A percentile compares a stretch with the other conserved stretches of the same genome.
phyloP scores from a whole-genome alignment of 805 yeast genomes.

The Spathaspora gorwiae region DNA sequence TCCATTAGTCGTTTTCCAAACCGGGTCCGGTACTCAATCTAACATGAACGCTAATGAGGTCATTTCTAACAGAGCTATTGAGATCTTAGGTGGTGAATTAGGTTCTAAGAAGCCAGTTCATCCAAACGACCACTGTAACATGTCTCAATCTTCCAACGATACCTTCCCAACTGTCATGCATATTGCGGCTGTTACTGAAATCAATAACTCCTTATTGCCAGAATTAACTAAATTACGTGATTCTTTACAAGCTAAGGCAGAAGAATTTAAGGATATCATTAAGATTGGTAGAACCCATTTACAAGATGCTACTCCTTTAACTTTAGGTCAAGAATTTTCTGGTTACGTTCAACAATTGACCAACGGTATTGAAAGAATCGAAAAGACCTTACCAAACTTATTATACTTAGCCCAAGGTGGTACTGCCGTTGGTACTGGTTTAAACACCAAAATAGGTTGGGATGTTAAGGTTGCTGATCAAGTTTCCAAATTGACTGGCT shows the following conservation, averaged over 20 bases:
- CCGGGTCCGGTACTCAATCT: slow-evolving; percentile 98
- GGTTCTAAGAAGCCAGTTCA: slow-evolving; percentile 95
- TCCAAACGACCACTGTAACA: slow-evolving; percentile 98
- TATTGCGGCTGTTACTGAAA: slow-evolving; percentile 94
- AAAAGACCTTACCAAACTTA: slow-evolving; percentile 69
- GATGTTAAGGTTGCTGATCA: slow-evolving; percentile 82
- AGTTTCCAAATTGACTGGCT: slow-evolving; percentile 82
- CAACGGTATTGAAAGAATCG: slow-evolving; percentile 86
- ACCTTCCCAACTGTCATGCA: slow-evolving; percentile 99
- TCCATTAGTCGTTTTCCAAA: slow-evolving; percentile 98
- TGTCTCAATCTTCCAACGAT: slow-evolving; percentile 98
- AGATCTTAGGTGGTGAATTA: slow-evolving; percentile 82
- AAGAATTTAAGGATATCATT: slow-evolving; percentile 84
- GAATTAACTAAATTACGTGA: slow-evolving; percentile 73
- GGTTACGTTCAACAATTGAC: slow-evolving; percentile 93
- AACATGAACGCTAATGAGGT: slow-evolving; percentile 99
- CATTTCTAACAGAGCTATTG: slow-evolving; percentile 96
- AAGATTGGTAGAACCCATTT: slow-evolving; percentile 98
- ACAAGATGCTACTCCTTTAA: slow-evolving; percentile 98
- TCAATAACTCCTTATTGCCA: slow-evolving; percentile 70
- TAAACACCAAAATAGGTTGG: slow-evolving; percentile 89
- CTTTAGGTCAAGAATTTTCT: slow-evolving; percentile 95
- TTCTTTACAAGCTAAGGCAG: slow-evolving; percentile 69
- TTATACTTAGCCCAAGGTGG: slow-evolving; percentile 96
- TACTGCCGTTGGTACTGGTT: slow-evolving; percentile 98